These are phyloP conservation scores for Trichoderma pleuroti DNA, from an alignment of 2,329 filamentous ascomycete genomes.

Conservation along the genomic window DNA sequence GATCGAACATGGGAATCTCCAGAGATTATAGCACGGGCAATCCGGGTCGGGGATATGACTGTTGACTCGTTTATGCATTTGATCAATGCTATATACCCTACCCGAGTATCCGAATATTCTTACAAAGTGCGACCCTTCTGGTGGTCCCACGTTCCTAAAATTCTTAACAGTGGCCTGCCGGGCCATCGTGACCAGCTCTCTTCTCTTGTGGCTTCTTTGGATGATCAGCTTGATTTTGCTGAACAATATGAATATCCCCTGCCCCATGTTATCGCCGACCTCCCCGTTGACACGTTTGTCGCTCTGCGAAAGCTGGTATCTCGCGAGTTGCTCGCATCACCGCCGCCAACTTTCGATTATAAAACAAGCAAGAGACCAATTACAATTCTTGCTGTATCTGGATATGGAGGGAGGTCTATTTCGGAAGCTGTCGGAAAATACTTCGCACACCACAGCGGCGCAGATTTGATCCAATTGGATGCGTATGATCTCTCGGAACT, in stretches of 20 bases:
- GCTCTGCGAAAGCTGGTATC: slow-evolving; percentile 29
- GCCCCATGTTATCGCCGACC: slow-evolving; percentile 35
- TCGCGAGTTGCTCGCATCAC: slow-evolving; percentile 29
- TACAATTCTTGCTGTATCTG: slow-evolving; percentile 36
- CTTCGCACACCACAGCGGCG: slow-evolving; percentile 57
- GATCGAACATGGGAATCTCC: slow-evolving; percentile 17
- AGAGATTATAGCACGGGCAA: slow-evolving; percentile 22
- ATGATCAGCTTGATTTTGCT: slow-evolving; percentile 30
- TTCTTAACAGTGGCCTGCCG: slow-evolving; percentile 31
- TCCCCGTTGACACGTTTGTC: slow-evolving; percentile 34
- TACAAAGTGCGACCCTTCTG: slow-evolving; percentile 38
- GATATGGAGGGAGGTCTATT: slow-evolving; percentile 38
- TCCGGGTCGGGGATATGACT: slow-evolving; percentile 34
- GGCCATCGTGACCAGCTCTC: slow-evolving; percentile 31
- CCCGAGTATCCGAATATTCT: slow-evolving; percentile 32
- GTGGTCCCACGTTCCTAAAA: slow-evolving; percentile 40
- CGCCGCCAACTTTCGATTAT: slow-evolving; percentile 32
- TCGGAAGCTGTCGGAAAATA: slow-evolving; percentile 55
- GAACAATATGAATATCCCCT: slow-evolving; percentile 33
- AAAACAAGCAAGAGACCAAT: slow-evolving; percentile 38
- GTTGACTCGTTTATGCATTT: slow-evolving; percentile 38
- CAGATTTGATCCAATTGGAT: slow-evolving; percentile 66
- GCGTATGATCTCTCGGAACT: slow-evolving; percentile 68
- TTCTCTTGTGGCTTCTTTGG: slow-evolving; percentile 27
- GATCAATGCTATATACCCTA: slow-evolving; percentile 34